Conservation (phyloP, 2,329 filamentous ascomycete species). For the Pseudogymnoascus verrucosus region DNA sequence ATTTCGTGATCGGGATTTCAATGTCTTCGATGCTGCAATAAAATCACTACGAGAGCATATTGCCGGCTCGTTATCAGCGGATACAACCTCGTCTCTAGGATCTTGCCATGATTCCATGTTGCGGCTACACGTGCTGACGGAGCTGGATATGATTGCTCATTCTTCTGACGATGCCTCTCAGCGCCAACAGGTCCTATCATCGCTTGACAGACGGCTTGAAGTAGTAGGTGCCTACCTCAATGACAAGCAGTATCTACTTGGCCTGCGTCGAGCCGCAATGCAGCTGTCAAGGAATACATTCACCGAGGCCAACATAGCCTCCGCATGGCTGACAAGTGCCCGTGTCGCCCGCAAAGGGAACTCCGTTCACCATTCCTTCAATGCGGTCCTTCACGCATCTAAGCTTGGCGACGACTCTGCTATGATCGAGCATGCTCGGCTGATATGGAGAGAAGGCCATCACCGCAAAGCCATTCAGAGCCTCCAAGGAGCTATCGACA, state of each 20-base stretch:
- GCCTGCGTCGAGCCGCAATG: slow-evolving; percentile 81
- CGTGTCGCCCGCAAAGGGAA: slow-evolving; percentile 79
- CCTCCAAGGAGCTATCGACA: slow-evolving; percentile 75
- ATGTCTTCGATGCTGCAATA: slow-evolving; percentile 50
- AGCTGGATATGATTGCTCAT: slow-evolving; percentile 69
- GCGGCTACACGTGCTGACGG: slow-evolving; percentile 78
- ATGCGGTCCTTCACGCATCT: slow-evolving; percentile 83
- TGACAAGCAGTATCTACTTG: slow-evolving; percentile 90
- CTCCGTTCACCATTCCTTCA: slow-evolving; percentile 80
- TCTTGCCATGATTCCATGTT: slow-evolving; percentile 78
- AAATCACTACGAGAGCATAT: slow-evolving; percentile 60
- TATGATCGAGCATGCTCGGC: slow-evolving; percentile 86
- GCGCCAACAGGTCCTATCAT: slow-evolving; percentile 39
- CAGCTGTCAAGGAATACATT: slow-evolving; percentile 64
- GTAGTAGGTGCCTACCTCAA: slow-evolving; percentile 80
- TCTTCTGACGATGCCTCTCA: slow-evolving; percentile 34
- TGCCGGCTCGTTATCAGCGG: slow-evolving; percentile 65
- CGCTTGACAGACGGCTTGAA: slow-evolving; percentile 70
- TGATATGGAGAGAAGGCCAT: slow-evolving; percentile 89
- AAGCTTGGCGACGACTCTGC: slow-evolving; percentile 77
- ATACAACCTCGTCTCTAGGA: slow-evolving; percentile 72
- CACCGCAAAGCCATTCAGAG: slow-evolving; percentile 92
- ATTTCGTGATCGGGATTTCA: slow-evolving; percentile 44
- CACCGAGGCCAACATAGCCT: slow-evolving; percentile 65
- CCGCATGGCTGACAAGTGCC: slow-evolving; percentile 78